phyloP scores from a whole-genome alignment of 768 basidiomycete species.

The Serpula lacrymans region DNA sequence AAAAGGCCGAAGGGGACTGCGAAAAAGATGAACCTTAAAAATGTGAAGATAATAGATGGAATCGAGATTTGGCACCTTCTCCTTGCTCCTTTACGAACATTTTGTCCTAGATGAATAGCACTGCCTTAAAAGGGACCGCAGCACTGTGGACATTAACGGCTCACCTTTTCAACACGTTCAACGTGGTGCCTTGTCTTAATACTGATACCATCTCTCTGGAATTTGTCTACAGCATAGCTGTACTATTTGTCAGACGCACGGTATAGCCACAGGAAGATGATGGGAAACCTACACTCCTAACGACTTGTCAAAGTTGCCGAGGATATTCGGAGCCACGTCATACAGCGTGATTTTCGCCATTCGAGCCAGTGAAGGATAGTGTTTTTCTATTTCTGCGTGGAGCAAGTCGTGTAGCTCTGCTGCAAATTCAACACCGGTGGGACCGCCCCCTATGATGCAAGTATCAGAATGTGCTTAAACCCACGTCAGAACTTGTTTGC shows the following conservation, averaged over 20 bases:
- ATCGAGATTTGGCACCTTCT: conserved; percentile 45
- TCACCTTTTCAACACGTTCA: conserved; percentile 59
- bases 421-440: conserved; percentile 79
- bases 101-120: conserved; percentile 57
- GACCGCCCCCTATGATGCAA: conserved; percentile 59
- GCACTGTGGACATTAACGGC: conserved; percentile 5
- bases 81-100: conserved; percentile 70
- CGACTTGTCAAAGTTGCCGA: conserved; percentile 69
- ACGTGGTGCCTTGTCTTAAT: conserved; percentile 75
- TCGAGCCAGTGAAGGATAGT: conserved; percentile 62
- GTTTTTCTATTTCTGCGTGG: conserved; percentile 55
- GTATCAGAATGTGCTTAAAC: conserved; percentile 5
- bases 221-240: conserved; percentile 68
- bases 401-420: conserved; percentile 81
- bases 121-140: too few species aligned
- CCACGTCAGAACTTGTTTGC: conserved; percentile 15
- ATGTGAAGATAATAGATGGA: conserved; percentile 6
- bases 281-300: conserved; percentile 48
- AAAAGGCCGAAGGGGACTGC: conserved; percentile 77
- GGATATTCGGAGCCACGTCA: conserved; percentile 76
- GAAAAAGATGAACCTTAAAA: conserved; percentile 7
- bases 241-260: conserved; percentile 6
- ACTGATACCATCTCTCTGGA: conserved; percentile 70
- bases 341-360: conserved; percentile 74
- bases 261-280: conserved; percentile 5